Conservation (phyloP, 2,329 filamentous ascomycete species). For the Intubia oerlemansii region DNA sequence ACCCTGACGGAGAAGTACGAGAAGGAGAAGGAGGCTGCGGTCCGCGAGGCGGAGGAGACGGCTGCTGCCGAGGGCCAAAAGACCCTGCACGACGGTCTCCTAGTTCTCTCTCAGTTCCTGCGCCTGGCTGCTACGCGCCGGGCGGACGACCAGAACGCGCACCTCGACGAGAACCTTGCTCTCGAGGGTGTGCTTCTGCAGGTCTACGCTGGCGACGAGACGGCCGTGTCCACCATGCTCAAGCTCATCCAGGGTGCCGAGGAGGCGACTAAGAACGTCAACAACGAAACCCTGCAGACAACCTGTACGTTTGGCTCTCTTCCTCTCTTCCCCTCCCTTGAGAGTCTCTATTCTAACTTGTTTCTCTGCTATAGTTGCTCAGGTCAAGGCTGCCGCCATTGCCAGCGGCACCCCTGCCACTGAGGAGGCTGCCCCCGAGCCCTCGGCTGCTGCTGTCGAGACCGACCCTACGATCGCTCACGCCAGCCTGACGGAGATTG, state of each 20-base stretch:
- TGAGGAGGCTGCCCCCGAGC: slow-evolving; percentile 11
- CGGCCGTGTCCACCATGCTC: slow-evolving; percentile 51
- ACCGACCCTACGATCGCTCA: slow-evolving; percentile 48
- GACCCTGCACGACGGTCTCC: slow-evolving; percentile 39
- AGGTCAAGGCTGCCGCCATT: slow-evolving; percentile 38
- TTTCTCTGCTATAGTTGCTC: slow-evolving; percentile 31
- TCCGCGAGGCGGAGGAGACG: slow-evolving; percentile 32
- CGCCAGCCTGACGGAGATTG: slow-evolving; percentile 46
- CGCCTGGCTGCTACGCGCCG: slow-evolving; percentile 58
- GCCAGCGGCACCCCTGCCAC: slow-evolving; percentile 18
- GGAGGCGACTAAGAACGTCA: slow-evolving; percentile 43
- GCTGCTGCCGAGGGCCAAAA: slow-evolving; percentile 30
- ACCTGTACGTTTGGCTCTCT: slow-evolving; percentile 33
- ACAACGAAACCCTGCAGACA: slow-evolving; percentile 41
- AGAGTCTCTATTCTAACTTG: neutral
- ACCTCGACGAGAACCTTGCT: slow-evolving; percentile 53
- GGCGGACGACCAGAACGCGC: slow-evolving; percentile 42
- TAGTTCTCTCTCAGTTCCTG: slow-evolving; percentile 60
- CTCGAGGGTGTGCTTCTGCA: slow-evolving; percentile 61
- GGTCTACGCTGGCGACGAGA: slow-evolving; percentile 60
- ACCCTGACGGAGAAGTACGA: slow-evolving; percentile 26
- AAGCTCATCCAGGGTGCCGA: slow-evolving; percentile 55
- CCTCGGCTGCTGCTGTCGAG: slow-evolving; percentile 13
- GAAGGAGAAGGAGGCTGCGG: slow-evolving; percentile 30
- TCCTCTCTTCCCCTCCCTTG: neutral